These are phyloP conservation scores for Penicilliopsis zonata DNA, from an alignment of 495 filamentous ascomycete species.

Conservation along the genomic window DNA sequence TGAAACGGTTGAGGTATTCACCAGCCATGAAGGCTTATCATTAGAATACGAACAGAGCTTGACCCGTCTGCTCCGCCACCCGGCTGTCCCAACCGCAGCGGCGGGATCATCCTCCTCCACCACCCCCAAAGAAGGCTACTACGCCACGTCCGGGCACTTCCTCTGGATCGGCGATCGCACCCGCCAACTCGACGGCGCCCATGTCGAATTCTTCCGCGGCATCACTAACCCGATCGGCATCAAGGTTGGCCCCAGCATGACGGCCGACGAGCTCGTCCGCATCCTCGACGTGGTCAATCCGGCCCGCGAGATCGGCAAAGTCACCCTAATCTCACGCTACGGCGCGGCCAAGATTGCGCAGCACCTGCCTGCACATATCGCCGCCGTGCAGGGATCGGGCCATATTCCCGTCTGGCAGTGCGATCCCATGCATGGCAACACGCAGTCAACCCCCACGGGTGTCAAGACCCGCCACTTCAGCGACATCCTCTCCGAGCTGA, in stretches of 20 bases:
- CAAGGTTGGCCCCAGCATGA: slow-evolving; percentile 85
- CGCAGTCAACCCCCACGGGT: slow-evolving; percentile 45
- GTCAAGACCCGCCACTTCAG: slow-evolving; percentile 86
- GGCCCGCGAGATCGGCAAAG: slow-evolving; percentile 66
- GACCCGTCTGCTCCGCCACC: slow-evolving; percentile 63
- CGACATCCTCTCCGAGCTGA: slow-evolving; percentile 75
- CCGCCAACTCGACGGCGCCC: slow-evolving; percentile 78
- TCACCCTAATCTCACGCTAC: slow-evolving; percentile 93
- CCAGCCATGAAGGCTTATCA: slow-evolving; percentile 87
- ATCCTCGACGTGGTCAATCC: slow-evolving; percentile 84
- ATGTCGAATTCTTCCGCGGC: slow-evolving; percentile 95
- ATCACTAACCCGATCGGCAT: slow-evolving; percentile 92
- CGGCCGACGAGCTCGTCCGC: slow-evolving; percentile 53
- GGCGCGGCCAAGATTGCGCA: slow-evolving; percentile 59
- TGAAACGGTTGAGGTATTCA: slow-evolving; percentile 90
- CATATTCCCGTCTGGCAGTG: slow-evolving; percentile 91
- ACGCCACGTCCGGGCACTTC: slow-evolving; percentile 91
- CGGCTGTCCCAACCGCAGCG: slow-evolving; percentile 16
- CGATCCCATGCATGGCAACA: slow-evolving; percentile 93
- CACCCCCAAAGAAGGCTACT: slow-evolving; percentile 15
- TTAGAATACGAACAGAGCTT: slow-evolving; percentile 89
- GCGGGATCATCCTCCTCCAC: background rate
- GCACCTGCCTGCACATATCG: slow-evolving; percentile 72
- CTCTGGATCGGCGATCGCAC: slow-evolving; percentile 98
- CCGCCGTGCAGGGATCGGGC: slow-evolving; percentile 61